These are phyloP conservation scores for Aspergillus persii DNA, from an alignment of 2,329 filamentous ascomycete genomes.

Conservation along the genomic window DNA sequence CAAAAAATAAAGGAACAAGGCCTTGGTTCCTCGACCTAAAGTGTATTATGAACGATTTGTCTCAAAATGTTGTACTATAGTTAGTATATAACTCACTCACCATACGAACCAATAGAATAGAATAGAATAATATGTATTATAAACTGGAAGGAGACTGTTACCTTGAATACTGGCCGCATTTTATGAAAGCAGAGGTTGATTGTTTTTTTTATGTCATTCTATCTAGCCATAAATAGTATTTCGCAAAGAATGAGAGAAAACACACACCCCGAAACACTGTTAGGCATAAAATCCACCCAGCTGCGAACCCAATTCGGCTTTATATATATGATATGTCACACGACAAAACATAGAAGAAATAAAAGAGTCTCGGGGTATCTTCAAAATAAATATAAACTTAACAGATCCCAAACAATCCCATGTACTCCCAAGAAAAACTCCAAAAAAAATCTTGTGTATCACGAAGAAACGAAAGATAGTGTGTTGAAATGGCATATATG, in stretches of 20 bases:
- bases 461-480: neutral
- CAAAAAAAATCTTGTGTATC: neutral
- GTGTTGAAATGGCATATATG: neutral
- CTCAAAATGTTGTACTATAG: neutral
- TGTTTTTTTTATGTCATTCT: neutral
- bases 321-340: neutral
- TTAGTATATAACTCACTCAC: neutral
- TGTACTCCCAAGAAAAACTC: neutral
- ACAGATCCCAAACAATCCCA: neutral
- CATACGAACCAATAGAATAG: neutral
- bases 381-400: neutral
- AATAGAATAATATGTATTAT: neutral
- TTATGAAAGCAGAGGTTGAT: neutral
- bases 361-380: neutral
- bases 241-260: neutral
- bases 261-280: neutral
- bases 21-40: neutral
- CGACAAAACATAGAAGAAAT: neutral
- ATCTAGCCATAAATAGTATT: neutral
- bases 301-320: neutral
- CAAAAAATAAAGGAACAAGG: neutral
- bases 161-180: neutral
- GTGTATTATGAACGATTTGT: neutral
- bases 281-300: neutral
- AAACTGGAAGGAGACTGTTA: neutral